phyloP scores from a whole-genome alignment of 371 early-diverging fungal species.

The Mortierella sp. region DNA sequence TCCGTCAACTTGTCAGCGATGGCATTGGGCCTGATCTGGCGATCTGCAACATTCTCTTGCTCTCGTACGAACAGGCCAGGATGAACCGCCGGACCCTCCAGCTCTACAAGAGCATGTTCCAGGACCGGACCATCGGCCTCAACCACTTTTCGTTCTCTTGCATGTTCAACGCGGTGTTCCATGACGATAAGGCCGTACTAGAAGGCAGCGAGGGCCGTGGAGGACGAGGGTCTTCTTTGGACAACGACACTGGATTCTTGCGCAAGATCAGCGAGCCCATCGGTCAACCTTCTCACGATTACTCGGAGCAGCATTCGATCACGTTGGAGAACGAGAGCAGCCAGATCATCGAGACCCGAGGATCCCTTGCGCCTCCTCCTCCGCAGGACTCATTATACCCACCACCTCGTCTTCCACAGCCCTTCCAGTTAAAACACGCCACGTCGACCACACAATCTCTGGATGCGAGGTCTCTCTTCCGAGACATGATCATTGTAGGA shows the following conservation, averaged over 20 bases:
- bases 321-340: constrained; percentile 10
- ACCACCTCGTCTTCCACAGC: not conserved
- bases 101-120: constrained; percentile 42
- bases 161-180: constrained; percentile 56
- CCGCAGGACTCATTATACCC: not conserved
- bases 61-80: constrained; percentile 49
- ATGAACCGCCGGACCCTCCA: constrained; percentile 43
- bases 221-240: constrained; percentile 21
- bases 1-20: constrained; percentile 41
- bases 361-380: not conserved
- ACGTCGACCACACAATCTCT: constrained; percentile 21
- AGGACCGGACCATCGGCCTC: constrained; percentile 41
- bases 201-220: constrained; percentile 42
- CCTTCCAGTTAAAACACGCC: constrained; percentile 29
- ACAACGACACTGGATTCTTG: constrained; percentile 12
- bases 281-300: not conserved
- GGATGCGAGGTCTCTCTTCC: constrained; percentile 35
- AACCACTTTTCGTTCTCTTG: constrained; percentile 43
- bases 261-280: constrained; percentile 31
- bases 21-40: constrained; percentile 36
- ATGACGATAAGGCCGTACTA: constrained; percentile 34
- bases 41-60: constrained; percentile 35
- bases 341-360: not conserved
- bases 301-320: constrained; percentile 5
- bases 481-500: constrained; percentile 55